These are phyloP conservation scores for Mrakia gelida DNA, from an alignment of 768 basidiomycete species.

Conservation along the genomic window DNA sequence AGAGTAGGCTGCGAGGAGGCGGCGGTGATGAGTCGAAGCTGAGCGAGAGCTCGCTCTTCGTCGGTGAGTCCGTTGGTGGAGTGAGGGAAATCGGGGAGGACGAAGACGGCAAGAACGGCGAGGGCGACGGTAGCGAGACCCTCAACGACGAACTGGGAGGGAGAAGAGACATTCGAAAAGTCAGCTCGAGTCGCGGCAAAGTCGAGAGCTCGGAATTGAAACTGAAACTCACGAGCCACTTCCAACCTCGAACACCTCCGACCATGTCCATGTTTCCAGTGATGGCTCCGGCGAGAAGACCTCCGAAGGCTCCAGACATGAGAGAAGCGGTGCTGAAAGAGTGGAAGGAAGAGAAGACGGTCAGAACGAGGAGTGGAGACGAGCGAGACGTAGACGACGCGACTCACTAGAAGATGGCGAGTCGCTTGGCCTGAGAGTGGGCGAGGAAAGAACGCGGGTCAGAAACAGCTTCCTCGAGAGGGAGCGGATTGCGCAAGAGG, in stretches of 20 bases:
- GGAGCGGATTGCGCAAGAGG: background rate
- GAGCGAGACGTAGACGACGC: background rate
- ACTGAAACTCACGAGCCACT: conserved; percentile 13
- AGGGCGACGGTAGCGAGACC: background rate
- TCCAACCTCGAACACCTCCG: conserved; percentile 41
- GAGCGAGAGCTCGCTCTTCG: background rate
- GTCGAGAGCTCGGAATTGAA: too few species aligned
- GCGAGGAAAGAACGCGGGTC: too few species aligned
- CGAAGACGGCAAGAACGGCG: background rate
- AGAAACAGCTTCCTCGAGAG: background rate
- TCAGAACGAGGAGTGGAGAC: background rate
- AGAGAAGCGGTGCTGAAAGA: conserved; percentile 36
- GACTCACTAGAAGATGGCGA: conserved; percentile 4
- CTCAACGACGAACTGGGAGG: background rate
- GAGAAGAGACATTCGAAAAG: background rate
- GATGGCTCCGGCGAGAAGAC: conserved; percentile 44
- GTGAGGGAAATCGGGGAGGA: background rate
- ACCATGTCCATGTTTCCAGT: conserved; percentile 41
- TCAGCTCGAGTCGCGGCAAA: too few species aligned
- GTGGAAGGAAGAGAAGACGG: background rate
- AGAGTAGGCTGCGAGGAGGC: too few species aligned
- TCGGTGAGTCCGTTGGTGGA: background rate
- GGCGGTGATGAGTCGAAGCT: too few species aligned
- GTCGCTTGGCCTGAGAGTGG: background rate
- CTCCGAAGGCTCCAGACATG: conserved; percentile 44